A percentile compares a stretch with the other conserved stretches of the same genome.
Conservation (phyloP, 805 yeast species). For the Saturnispora besseyi region DNA sequence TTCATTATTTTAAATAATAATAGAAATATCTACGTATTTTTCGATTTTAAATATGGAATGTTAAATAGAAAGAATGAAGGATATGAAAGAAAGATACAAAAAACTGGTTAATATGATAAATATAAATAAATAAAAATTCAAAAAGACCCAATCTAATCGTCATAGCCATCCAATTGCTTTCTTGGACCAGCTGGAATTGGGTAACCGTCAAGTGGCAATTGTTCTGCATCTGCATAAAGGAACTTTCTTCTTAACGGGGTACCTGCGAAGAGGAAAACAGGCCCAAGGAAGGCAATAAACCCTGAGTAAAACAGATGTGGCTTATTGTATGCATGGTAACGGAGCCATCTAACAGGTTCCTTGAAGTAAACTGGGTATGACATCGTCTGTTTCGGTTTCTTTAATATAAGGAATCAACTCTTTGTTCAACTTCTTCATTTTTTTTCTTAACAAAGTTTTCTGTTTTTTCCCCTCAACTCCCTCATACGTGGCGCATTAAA, state of each 20-base stretch:
- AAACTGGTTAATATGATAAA: not conserved
- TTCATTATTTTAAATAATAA: too few species aligned
- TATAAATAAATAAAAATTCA: not conserved
- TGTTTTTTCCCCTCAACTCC: not conserved
- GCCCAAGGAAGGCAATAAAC: constrained; percentile 58
- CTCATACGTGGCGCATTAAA: not conserved
- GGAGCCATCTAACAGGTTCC: constrained; percentile 59
- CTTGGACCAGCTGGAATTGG: constrained; percentile 50
- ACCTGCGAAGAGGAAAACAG: constrained; percentile 47
- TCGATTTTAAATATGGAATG: not conserved
- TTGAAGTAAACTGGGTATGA: constrained; percentile 47
- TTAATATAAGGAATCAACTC: not conserved
- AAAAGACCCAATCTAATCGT: constrained; percentile 30
- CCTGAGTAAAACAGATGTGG: constrained; percentile 67
- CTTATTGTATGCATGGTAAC: constrained; percentile 66
- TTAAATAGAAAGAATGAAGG: not conserved
- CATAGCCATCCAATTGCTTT: constrained; percentile 43
- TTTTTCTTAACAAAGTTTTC: not conserved
- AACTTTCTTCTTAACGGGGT: constrained; percentile 65
- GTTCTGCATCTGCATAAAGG: constrained; percentile 54
- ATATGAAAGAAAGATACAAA: not conserved
- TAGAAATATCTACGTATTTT: too few species aligned
- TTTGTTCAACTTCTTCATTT: not conserved
- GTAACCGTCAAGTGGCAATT: constrained; percentile 50
- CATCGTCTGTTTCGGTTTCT: constrained; percentile 11